phyloP scores from a whole-genome alignment of 371 early-diverging fungal genomes.

The Mucor indicus region DNA sequence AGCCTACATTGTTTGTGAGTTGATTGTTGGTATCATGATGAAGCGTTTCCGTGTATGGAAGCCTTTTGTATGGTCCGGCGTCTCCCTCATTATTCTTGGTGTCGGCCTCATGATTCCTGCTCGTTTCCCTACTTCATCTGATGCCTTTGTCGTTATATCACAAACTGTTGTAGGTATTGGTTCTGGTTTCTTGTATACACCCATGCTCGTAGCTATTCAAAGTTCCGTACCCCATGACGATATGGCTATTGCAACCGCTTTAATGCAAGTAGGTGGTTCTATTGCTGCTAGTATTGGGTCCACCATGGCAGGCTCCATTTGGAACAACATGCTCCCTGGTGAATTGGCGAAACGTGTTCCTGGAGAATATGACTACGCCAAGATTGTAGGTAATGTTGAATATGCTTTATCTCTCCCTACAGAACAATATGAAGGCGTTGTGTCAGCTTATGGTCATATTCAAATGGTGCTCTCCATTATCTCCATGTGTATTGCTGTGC shows the following conservation, averaged over 20 bases:
- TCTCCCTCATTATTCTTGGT: conserved; percentile 53
- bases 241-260: conserved; percentile 37
- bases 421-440: conserved; percentile 30
- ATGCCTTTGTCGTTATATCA: conserved; percentile 33
- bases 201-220: conserved; percentile 34
- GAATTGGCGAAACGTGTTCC: conserved; percentile 32
- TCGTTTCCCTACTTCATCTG: conserved; percentile 29
- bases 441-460: conserved; percentile 27
- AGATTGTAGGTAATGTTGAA: conserved; percentile 25
- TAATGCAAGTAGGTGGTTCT: conserved; percentile 35
- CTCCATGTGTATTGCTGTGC: conserved; percentile 23
- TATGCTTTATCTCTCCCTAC: conserved; percentile 24
- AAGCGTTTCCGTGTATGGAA: conserved; percentile 42
- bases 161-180: conserved; percentile 41
- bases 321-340: conserved; percentile 37
- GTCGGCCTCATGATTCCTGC: conserved; percentile 46
- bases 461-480: conserved; percentile 33
- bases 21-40: conserved; percentile 35
- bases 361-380: conserved; percentile 29
- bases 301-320: conserved; percentile 37
- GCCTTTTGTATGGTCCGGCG: conserved; percentile 55
- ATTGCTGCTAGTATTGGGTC: conserved; percentile 37
- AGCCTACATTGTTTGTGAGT: conserved; percentile 28
- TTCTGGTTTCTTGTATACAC: conserved; percentile 29
- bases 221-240: conserved; percentile 36